These are phyloP conservation scores for Magnaporthales sp. DNA, from an alignment of 2,329 filamentous ascomycete species.

Conservation along the genomic window DNA sequence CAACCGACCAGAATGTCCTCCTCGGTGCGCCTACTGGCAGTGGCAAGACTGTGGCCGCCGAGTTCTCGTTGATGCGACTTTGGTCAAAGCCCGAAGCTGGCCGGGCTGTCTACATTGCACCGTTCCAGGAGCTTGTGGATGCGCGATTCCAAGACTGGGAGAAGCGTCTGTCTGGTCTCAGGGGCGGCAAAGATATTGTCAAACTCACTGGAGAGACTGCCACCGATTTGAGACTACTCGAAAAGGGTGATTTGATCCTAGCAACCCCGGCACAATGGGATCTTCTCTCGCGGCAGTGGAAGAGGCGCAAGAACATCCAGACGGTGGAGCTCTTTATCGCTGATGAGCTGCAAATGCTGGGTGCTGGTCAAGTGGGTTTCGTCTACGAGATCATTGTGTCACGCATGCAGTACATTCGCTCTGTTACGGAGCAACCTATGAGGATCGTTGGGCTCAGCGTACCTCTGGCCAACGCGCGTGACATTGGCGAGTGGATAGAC, in stretches of 20 bases:
- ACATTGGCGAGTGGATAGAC: conserved; percentile 96
- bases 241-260: conserved; percentile 79
- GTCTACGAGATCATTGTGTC: conserved; percentile 97
- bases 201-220: conserved; percentile 92
- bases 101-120: conserved; percentile 86
- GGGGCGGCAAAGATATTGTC: conserved; percentile 80
- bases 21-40: conserved; percentile 88
- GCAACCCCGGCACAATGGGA: conserved; percentile 96
- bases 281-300: conserved; percentile 90
- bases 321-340: conserved; percentile 86
- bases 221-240: conserved; percentile 80
- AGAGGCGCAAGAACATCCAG: conserved; percentile 90
- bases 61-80: conserved; percentile 83
- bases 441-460: conserved; percentile 87
- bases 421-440: conserved; percentile 75
- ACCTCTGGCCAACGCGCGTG: conserved; percentile 83
- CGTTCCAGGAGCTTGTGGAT: conserved; percentile 89
- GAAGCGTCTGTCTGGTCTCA: conserved; percentile 60
- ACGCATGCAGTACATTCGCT: conserved; percentile 91
- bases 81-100: conserved; percentile 67
- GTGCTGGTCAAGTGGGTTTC: conserved; percentile 79
- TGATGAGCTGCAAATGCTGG: conserved; percentile 90
- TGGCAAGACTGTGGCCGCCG: conserved; percentile 94
- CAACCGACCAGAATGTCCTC: conserved; percentile 88
- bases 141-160: conserved; percentile 77